These are phyloP conservation scores for Pseudogymnoascus sp. DNA, from an alignment of 2,329 filamentous ascomycete species.

Conservation along the genomic window DNA sequence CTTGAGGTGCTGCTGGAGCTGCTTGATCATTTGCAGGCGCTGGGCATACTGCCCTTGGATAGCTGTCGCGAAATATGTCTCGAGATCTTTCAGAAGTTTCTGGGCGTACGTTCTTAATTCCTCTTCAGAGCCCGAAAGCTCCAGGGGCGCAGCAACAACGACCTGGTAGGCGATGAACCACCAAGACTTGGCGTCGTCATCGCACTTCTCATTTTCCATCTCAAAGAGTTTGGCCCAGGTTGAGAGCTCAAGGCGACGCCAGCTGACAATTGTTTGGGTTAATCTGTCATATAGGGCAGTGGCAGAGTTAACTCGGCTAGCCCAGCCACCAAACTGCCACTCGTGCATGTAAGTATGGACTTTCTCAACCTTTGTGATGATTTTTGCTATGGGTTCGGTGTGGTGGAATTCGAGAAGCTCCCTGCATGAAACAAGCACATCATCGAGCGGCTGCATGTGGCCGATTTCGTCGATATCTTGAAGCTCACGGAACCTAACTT, in stretches of 20 bases:
- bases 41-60: conserved; percentile 73
- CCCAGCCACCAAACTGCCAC: conserved; percentile 83
- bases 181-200: conserved; percentile 77
- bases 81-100: conserved; percentile 66
- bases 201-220: conserved; percentile 68
- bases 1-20: conserved; percentile 57
- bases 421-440: conserved; percentile 69
- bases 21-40: conserved; percentile 62
- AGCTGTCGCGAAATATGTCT: conserved; percentile 70
- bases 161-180: conserved; percentile 96
- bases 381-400: conserved; percentile 74
- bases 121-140: conserved; percentile 50
- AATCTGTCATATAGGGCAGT: conserved; percentile 65
- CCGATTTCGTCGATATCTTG: conserved; percentile 57
- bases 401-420: conserved; percentile 69
- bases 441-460: conserved; percentile 67
- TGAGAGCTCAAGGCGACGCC: conserved; percentile 83
- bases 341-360: conserved; percentile 80
- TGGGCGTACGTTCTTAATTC: conserved; percentile 57
- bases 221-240: conserved; percentile 90
- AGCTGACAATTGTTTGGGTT: conserved; percentile 73
- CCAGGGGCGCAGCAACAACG: conserved; percentile 67
- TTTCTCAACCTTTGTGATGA: conserved; percentile 80
- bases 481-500: conserved; percentile 65
- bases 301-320: conserved; percentile 69